Evolutionary conservation across 2,329 filamentous ascomycete species (phyloP), one percentile per base, ranked within the genome.

Genomic region (Trichophyton schoenleinii): DNA sequence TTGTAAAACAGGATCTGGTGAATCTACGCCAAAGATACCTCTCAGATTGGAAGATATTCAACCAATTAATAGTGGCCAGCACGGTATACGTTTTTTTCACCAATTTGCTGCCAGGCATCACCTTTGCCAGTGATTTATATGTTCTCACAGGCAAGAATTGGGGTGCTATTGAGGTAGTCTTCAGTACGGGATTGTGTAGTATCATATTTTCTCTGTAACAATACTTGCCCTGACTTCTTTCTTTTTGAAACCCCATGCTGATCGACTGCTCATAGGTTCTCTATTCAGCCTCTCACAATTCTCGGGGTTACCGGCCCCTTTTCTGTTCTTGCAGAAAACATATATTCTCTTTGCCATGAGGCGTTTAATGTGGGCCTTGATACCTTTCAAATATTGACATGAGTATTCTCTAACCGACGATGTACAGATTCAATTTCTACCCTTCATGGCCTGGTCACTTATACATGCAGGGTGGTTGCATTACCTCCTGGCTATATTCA

Each of bases 381-480:
- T 18, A 8, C 15, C 60, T 49, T 22, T 59, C 1, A 49, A 25
- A 13, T 55, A 18, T 13, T 28, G 6, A 62, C 34, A 58, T 60
- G 42, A 3, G 49, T 7, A 9, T 8, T 9, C 48, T 49, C 6
- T 20, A 36, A 22, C 15, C 0, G 2, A n/a, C 9, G 53, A 25
- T 13, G 64, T 68, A 36, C 62, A 81, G 76, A 78, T 84, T 58
- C 75, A 81, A 20, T 87, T 86, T 68, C 74, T 87, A n/a, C 79
- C 81, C 1, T 81, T 87, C 68, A 87, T 87, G 83, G 82, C 84
- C 1, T 87, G 84, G 84, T 80, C 82, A 1, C 77, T 86, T 41
- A 84, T 87, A 59, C 84, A 87, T 68, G 77, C 83, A 5, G 81
- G 77, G 6, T 87, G 84, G 84, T 81, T 87, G 77, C 82, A 85